Evolutionary conservation across 352 stramenopile species (phyloP).

Genomic region (Peronospora farinosa): DNA sequence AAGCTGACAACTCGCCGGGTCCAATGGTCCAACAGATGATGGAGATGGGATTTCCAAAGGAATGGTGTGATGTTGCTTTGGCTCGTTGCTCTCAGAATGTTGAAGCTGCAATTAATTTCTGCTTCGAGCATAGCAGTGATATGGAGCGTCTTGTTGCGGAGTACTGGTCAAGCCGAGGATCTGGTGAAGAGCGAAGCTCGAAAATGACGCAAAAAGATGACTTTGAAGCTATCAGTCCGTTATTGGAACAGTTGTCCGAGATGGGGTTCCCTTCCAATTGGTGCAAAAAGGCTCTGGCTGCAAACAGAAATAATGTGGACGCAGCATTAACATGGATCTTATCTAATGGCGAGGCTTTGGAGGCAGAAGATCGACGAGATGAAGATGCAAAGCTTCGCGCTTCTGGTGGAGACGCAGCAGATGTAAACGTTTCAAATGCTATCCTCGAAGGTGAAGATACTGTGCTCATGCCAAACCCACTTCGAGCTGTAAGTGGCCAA

Average conservation of each 20-base stretch:
- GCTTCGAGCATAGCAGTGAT: constrained; percentile 88
- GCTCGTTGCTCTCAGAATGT: constrained; percentile 83
- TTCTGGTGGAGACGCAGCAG: constrained; percentile 27
- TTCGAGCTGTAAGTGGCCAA: constrained; percentile 79
- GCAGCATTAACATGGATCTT: constrained; percentile 90
- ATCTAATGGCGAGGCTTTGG: constrained; percentile 84
- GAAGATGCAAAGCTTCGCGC: constrained; percentile 61
- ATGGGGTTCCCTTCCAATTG: constrained; percentile 92
- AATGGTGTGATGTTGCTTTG: constrained; percentile 88
- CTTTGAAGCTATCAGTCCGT: constrained; percentile 56
- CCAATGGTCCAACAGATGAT: constrained; percentile 89
- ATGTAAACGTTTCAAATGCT: constrained; percentile 18
- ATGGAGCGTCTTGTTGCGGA: constrained; percentile 86
- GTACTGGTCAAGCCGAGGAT: constrained; percentile 52
- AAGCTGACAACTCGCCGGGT: constrained; percentile 33
- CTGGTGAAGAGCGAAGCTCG: constrained; percentile 11
- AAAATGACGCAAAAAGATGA: constrained; percentile 39
- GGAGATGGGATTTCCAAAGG: constrained; percentile 90
- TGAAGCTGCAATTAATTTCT: constrained; percentile 89
- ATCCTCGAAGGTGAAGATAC: constrained; percentile 32
- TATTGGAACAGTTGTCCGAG: constrained; percentile 85
- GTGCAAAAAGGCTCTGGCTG: constrained; percentile 87
- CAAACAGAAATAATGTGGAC: constrained; percentile 87
- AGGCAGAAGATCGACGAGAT: constrained; percentile 82
- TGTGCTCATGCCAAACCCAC: constrained; percentile 61